Percentiles rank a stretch among this genome's conserved stretches.
Conservation (phyloP, 2,329 filamentous ascomycete species). For the Aureobasidium mangrovei region DNA sequence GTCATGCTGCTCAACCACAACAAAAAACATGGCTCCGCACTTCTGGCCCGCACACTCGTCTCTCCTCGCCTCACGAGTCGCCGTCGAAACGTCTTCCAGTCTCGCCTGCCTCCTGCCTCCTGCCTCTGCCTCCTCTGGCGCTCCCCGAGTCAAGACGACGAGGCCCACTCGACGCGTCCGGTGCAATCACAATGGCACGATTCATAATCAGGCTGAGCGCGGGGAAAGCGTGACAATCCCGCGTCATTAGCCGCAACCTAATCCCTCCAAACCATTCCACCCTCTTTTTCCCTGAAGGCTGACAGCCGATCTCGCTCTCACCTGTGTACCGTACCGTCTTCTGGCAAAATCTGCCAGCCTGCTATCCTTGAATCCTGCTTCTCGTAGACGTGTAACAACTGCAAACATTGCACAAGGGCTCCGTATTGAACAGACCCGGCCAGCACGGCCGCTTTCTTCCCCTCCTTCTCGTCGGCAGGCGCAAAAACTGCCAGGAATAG, state of each 20-base stretch:
- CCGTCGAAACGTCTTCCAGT: neutral
- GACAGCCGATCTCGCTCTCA: neutral
- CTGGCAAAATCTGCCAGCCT: neutral
- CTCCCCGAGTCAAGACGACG: neutral
- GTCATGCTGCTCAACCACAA: no score
- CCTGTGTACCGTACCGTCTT: neutral
- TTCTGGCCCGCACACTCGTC: no score
- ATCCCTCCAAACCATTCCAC: slow-evolving; percentile 4
- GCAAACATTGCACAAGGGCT: no score
- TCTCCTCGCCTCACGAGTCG: neutral
- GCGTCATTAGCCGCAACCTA: neutral
- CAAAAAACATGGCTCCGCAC: no score
- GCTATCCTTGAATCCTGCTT: neutral
- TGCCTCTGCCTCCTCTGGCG: neutral
- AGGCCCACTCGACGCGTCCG: neutral
- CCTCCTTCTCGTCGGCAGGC: neutral
- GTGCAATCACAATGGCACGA: neutral
- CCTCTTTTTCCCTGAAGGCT: neutral
- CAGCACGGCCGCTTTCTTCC: neutral
- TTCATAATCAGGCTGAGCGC: neutral
- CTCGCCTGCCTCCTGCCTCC: neutral
- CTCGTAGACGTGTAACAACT: no score
- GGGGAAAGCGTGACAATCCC: slow-evolving; percentile 4
- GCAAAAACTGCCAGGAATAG: neutral
- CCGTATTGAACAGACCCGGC: no score